Conservation (phyloP, 2,329 filamentous ascomycete genomes). For the Nemania serpens region DNA sequence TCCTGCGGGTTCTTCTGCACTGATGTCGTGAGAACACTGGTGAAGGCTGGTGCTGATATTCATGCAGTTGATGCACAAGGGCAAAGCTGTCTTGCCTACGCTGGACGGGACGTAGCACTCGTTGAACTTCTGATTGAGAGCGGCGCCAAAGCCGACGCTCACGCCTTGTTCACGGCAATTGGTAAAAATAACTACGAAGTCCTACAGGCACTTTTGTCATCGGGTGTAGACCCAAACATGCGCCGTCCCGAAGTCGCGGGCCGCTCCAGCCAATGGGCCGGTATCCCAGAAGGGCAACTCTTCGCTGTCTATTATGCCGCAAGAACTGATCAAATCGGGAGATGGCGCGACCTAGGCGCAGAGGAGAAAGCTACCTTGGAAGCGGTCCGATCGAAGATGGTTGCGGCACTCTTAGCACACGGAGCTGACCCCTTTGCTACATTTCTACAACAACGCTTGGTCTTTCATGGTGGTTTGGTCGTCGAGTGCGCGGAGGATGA, state of each 20-base stretch:
- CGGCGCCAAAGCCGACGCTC: constrained; percentile 1
- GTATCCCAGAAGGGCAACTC: neutral
- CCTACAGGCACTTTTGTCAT: constrained; percentile 3
- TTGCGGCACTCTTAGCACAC: constrained; percentile 9
- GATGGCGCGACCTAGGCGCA: neutral
- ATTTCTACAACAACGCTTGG: neutral
- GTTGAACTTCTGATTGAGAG: constrained; percentile 3
- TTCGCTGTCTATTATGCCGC: neutral
- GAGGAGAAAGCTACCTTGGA: neutral
- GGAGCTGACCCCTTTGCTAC: constrained; percentile 17
- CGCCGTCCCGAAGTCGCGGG: neutral
- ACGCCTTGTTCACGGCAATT: constrained; percentile 3
- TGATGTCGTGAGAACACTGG: constrained; percentile 6
- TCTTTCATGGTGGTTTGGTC: no score
- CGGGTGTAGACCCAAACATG: constrained; percentile 9
- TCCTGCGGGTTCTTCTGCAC: neutral
- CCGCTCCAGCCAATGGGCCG: neutral
- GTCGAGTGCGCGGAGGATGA: no score
- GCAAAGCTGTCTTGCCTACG: constrained; percentile 8
- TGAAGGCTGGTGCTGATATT: constrained; percentile 12
- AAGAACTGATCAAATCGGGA: neutral
- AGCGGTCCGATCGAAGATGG: neutral
- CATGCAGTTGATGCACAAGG: constrained; percentile 14
- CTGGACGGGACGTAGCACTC: neutral
- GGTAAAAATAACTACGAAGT: neutral